These are phyloP conservation scores for Camellia oleifera DNA, from an alignment of 179 eudicot genomes.

Conservation along the genomic window DNA sequence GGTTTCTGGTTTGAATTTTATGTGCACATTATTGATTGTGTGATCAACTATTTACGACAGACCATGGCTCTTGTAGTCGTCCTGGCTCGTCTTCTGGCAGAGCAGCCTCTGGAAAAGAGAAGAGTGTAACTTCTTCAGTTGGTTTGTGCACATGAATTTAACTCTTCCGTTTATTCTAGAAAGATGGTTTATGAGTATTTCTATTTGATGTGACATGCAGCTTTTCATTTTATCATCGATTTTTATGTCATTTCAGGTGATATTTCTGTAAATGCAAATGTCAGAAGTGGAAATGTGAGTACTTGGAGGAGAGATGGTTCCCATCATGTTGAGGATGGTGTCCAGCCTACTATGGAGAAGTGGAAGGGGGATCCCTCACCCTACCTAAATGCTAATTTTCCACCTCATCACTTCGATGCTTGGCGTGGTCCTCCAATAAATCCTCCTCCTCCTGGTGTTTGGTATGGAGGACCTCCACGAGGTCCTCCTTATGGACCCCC, in stretches of 20 bases:
- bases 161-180: background rate
- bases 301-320: slow-evolving; percentile 63
- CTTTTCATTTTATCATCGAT: background rate
- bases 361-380: slow-evolving; percentile 78
- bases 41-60: slow-evolving; percentile 32
- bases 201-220: background rate
- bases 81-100: slow-evolving; percentile 68
- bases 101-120: slow-evolving; percentile 34
- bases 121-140: slow-evolving; percentile 34
- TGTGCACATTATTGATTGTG: slow-evolving; percentile 16
- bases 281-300: slow-evolving; percentile 32
- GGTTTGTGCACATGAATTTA: slow-evolving; percentile 38
- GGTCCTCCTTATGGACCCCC: slow-evolving; percentile 72
- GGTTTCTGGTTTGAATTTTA: background rate
- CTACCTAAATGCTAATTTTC: slow-evolving; percentile 54
- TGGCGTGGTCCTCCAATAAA: slow-evolving; percentile 91
- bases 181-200: background rate
- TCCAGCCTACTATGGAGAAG: slow-evolving; percentile 59
- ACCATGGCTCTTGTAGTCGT: slow-evolving; percentile 41
- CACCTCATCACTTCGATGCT: slow-evolving; percentile 72
- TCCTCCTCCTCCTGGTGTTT: slow-evolving; percentile 61
- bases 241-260: slow-evolving; percentile 25
- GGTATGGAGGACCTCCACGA: slow-evolving; percentile 87
- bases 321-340: slow-evolving; percentile 47
- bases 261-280: slow-evolving; percentile 31